Percentiles rank a stretch among this genome's conserved stretches.
phyloP scores from a whole-genome alignment of 805 yeast species.

The Tetrapisispora pingtungensis region DNA sequence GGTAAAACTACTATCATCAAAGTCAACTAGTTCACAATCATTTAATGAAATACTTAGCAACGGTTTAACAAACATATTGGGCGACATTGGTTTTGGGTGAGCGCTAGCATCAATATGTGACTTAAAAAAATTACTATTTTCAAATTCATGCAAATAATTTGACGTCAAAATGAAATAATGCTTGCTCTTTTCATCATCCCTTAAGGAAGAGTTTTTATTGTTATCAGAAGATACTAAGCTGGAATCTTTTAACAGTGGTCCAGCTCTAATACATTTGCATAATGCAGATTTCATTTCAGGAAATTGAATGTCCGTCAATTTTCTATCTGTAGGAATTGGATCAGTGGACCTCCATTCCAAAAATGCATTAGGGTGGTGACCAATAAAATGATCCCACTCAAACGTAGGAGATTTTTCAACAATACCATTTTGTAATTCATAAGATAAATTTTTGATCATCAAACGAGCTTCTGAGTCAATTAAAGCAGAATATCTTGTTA shows the following conservation, averaged over 20 bases:
- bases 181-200: neutral
- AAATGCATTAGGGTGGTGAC: slow-evolving; percentile 34
- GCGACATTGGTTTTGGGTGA: slow-evolving; percentile 4
- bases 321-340: slow-evolving; percentile 35
- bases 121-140: slow-evolving; percentile 27
- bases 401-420: slow-evolving; percentile 44
- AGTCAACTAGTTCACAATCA: slow-evolving; percentile 25
- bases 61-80: slow-evolving; percentile 18
- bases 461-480: slow-evolving; percentile 45
- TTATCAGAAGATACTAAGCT: neutral
- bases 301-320: slow-evolving; percentile 41
- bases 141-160: slow-evolving; percentile 58
- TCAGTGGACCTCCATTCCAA: slow-evolving; percentile 30
- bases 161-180: slow-evolving; percentile 46
- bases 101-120: neutral
- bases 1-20: slow-evolving; percentile 33
- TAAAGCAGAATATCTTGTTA: slow-evolving; percentile 41
- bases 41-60: slow-evolving; percentile 33
- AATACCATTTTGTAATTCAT: slow-evolving; percentile 35
- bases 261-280: slow-evolving; percentile 48
- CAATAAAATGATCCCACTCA: slow-evolving; percentile 65
- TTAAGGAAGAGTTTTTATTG: neutral
- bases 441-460: slow-evolving; percentile 43
- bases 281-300: slow-evolving; percentile 44
- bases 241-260: slow-evolving; percentile 33